Conservation (phyloP, 83 land plant species). For the Thuja plicata region DNA sequence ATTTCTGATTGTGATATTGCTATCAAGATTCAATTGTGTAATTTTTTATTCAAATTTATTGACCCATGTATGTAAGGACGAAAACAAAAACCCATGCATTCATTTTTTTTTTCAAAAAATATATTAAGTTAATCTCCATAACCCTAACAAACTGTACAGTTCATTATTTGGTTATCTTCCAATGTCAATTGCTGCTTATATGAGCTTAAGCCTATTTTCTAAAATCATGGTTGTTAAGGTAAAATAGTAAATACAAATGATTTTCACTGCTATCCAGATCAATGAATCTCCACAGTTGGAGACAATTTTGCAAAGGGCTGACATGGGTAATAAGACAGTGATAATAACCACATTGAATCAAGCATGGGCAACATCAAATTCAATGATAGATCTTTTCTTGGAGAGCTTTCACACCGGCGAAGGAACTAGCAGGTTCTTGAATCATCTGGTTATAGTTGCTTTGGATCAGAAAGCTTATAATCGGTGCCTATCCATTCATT, state of each 20-base stretch:
- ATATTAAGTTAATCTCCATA: too few relatives aligned
- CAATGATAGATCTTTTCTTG: conserved; percentile 52
- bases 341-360: conserved; percentile 44
- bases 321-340: conserved; percentile 36
- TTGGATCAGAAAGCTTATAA: conserved; percentile 51
- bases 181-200: too few relatives aligned
- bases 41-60: too few relatives aligned
- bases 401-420: conserved; percentile 33
- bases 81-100: too few relatives aligned
- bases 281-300: neutral
- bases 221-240: too few relatives aligned
- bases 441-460: conserved; percentile 51
- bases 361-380: conserved; percentile 44
- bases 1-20: too few relatives aligned
- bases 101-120: too few relatives aligned
- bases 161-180: too few relatives aligned
- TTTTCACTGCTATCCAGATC: neutral
- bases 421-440: conserved; percentile 27
- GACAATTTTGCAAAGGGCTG: conserved; percentile 30
- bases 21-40: too few relatives aligned
- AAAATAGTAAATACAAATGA: neutral
- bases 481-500: conserved; percentile 44
- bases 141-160: too few relatives aligned
- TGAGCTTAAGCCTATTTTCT: too few relatives aligned
- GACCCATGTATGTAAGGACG: too few relatives aligned